Percentiles rank a stretch among this genome's conserved stretches.
These are phyloP conservation scores for Entophlyctis luteolus DNA, from an alignment of 192 early-diverging fungal genomes.

Conservation along the genomic window DNA sequence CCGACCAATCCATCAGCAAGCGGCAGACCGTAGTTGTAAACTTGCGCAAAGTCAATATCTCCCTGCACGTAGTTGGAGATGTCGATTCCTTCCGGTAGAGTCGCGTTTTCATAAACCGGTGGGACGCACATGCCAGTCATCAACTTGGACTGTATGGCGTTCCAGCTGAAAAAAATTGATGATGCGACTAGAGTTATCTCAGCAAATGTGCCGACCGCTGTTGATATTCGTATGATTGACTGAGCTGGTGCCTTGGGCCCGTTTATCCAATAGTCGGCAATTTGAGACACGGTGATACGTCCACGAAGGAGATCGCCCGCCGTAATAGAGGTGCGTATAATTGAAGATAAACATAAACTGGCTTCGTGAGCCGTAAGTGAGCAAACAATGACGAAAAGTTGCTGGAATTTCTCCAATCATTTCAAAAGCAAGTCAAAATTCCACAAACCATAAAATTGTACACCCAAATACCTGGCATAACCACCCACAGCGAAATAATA, in stretches of 20 bases:
- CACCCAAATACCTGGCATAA: constrained; percentile 12
- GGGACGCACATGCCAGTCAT: not conserved
- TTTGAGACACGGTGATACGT: not conserved
- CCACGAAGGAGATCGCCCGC: constrained; percentile 5
- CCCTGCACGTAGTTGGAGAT: not conserved
- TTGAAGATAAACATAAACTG: not conserved
- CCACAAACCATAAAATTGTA: not conserved
- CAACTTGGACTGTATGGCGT: not conserved
- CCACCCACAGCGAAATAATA: constrained; percentile 5
- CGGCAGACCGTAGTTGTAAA: constrained; percentile 8
- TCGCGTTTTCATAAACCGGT: not conserved
- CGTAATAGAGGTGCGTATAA: constrained; percentile 5
- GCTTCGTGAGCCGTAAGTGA: not conserved
- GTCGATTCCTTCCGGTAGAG: not conserved
- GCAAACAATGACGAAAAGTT: constrained; percentile 8
- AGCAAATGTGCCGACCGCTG: not conserved
- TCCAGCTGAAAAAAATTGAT: not conserved
- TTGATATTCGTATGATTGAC: not conserved
- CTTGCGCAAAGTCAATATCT: constrained; percentile 7
- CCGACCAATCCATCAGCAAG: constrained; percentile 1
- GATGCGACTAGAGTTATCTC: not conserved
- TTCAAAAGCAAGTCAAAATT: not conserved
- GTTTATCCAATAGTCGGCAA: constrained; percentile 13
- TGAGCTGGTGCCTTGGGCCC: constrained; percentile 3
- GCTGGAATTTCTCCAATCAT: constrained; percentile 2